Conservation (phyloP, 768 basidiomycete species). For the Naganishia onofrii region DNA sequence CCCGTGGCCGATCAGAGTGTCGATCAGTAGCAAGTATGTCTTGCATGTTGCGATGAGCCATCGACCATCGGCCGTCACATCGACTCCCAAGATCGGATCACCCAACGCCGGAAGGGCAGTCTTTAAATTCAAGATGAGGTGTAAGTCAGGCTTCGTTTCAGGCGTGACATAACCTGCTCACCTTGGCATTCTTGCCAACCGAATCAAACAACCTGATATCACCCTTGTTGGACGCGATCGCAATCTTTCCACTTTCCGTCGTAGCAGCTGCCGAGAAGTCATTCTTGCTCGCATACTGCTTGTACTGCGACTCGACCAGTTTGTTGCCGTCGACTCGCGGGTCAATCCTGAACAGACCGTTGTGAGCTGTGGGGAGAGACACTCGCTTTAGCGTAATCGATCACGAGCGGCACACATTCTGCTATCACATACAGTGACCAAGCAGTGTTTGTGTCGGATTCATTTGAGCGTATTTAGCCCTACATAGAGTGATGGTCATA, state of each 20-base stretch:
- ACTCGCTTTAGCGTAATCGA: not conserved
- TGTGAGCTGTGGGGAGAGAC: conserved; percentile 65
- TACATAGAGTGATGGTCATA: conserved; percentile 1
- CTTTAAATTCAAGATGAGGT: conserved; percentile 36
- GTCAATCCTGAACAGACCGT: conserved; percentile 95
- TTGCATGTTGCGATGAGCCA: conserved; percentile 95
- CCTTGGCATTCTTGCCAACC: conserved; percentile 95
- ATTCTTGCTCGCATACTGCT: conserved; percentile 93
- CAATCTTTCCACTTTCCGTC: conserved; percentile 78
- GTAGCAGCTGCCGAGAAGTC: conserved; percentile 90
- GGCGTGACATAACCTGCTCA: conserved; percentile 22
- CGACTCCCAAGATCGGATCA: conserved; percentile 90
- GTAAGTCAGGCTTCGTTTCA: not conserved
- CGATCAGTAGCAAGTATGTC: conserved; percentile 88
- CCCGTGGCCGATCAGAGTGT: conserved; percentile 89
- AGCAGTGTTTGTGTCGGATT: conserved; percentile 89
- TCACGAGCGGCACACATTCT: not conserved
- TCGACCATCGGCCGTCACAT: conserved; percentile 88
- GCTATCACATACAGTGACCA: conserved; percentile 57
- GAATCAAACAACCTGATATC: conserved; percentile 92
- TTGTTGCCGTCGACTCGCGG: conserved; percentile 89
- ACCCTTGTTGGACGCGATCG: conserved; percentile 92
- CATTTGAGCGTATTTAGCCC: conserved; percentile 87
- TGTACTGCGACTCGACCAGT: conserved; percentile 89
- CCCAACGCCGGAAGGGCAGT: conserved; percentile 92